Evolutionary conservation across 2,329 filamentous ascomycete species (phyloP), one percentile per base, ranked within the genome.

Genomic region (Ascosphaera aggregata): DNA sequence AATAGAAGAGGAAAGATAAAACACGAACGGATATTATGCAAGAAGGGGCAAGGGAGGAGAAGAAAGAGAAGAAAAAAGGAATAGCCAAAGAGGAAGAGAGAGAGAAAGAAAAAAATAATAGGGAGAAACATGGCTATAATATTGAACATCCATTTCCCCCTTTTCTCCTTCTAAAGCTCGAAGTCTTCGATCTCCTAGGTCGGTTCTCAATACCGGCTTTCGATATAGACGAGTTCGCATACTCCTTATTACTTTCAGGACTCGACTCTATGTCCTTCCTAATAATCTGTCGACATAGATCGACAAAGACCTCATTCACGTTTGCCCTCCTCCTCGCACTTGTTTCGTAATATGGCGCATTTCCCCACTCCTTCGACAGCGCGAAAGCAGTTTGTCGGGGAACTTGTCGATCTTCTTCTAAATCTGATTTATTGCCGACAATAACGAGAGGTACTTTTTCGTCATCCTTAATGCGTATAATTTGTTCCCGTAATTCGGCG

Each of bases 381-480:
- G 76, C 69, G 52, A 92, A 92, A 3, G 80, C 84, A 48, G 75
- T 75, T 44, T 78, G 76, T 39, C 81, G 71, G 9, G 77, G 73
- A 7, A 93, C 79, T 16, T 69, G 71, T 20, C 82, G 73, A 54
- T 85, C 79, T 53, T 92, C 82, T 57, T 89, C 81, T 34, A 93
- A 66, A 51, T 93, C 82, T 43, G 77, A 79, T 59, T 92, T 92
- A 65, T 92, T 93, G 44, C 82, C 82, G 36, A 91, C 82, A 44
- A 93, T 80, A 38, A 93, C 82, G 53, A 93, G 80, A 17, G 80
- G 80, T 3, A 86, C 72, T 44, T 74, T 76, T 40, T 82, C 77
- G 56, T 86, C 80, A 54, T 85, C 79, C 60, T 92, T 92, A 59
- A 91, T 86, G 43, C 81, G 80, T 43, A 84, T 76, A 45, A 93